These are phyloP conservation scores for Candida sanyaensis DNA, from an alignment of 1,139 yeast genomes.

Conservation along the genomic window DNA sequence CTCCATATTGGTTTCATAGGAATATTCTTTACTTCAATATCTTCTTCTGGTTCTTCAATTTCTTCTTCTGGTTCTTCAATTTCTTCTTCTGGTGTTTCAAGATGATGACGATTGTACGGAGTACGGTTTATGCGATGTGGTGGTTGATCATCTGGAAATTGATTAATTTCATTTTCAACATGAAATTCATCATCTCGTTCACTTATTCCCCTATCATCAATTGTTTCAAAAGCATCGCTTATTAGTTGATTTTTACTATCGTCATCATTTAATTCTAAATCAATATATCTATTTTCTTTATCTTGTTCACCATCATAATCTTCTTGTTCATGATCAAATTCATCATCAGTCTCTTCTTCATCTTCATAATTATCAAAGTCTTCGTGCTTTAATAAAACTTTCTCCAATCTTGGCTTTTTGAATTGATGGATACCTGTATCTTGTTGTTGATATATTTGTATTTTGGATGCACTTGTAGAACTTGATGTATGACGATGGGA, in stretches of 20 bases:
- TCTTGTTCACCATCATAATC: slow-evolving; percentile 14
- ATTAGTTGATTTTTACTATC: slow-evolving; percentile 23
- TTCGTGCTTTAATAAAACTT: slow-evolving; percentile 11
- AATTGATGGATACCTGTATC: slow-evolving; percentile 18
- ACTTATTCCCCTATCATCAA: slow-evolving; percentile 4
- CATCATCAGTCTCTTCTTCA: slow-evolving; percentile 15
- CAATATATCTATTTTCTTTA: slow-evolving; percentile 13
- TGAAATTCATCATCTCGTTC: slow-evolving; percentile 6
- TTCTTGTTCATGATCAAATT: slow-evolving; percentile 11
- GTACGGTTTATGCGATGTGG: too few relatives aligned
- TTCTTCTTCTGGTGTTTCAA: neutral
- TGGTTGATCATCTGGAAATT: neutral
- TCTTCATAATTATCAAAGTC: slow-evolving; percentile 13
- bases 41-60: too few relatives aligned
- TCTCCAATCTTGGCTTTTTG: slow-evolving; percentile 26
- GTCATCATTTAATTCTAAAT: slow-evolving; percentile 27
- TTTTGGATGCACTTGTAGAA: slow-evolving; percentile 16
- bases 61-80: neutral
- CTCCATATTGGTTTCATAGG: slow-evolving; percentile 60
- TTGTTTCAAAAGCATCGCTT: slow-evolving; percentile 4
- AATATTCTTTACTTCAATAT: slow-evolving; percentile 5
- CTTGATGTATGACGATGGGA: slow-evolving; percentile 8
- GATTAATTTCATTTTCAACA: neutral
- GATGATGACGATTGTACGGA: neutral
- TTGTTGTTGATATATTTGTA: slow-evolving; percentile 19